Evolutionary conservation across 768 basidiomycete genomes (phyloP).

Genomic region (Cyclocybe cylindracea): DNA sequence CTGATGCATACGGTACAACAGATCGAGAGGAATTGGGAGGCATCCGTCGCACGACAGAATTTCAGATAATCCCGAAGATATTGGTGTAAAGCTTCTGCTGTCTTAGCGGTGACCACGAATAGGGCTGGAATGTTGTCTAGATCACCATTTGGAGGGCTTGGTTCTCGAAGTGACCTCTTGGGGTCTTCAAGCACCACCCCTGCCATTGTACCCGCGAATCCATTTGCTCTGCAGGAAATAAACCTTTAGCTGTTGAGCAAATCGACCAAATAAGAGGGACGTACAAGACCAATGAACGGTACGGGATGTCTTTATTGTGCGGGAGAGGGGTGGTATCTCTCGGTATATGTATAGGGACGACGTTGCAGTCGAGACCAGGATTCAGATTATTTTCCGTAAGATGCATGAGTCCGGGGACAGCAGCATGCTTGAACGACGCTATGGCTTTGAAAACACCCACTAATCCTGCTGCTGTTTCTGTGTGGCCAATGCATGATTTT

Average conservation of each 20-base stretch:
- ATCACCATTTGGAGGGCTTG: too few species aligned
- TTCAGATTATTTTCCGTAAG: slow-evolving; percentile 23
- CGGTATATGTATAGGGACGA: slow-evolving; percentile 25
- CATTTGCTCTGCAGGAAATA: slow-evolving; percentile 23
- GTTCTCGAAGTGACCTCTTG: background rate
- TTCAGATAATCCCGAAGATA: slow-evolving; percentile 26
- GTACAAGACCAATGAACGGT: slow-evolving; percentile 26
- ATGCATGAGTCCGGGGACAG: slow-evolving; percentile 25
- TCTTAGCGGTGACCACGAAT: slow-evolving; percentile 28
- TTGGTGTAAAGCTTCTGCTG: slow-evolving; percentile 15
- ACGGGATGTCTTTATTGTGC: slow-evolving; percentile 4
- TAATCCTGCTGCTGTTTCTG: slow-evolving; percentile 25
- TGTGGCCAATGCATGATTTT: slow-evolving; percentile 30
- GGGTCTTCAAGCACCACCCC: slow-evolving; percentile 24
- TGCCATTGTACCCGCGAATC: slow-evolving; percentile 32
- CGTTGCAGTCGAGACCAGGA: slow-evolving; percentile 22
- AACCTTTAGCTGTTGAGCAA: background rate
- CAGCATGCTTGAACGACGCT: slow-evolving; percentile 16
- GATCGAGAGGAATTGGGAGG: slow-evolving; percentile 17
- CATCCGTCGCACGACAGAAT: slow-evolving; percentile 11
- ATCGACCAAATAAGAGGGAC: background rate
- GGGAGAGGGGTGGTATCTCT: slow-evolving; percentile 9
- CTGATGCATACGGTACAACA: slow-evolving; percentile 31
- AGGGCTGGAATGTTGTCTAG: slow-evolving; percentile 1
- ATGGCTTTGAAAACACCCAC: slow-evolving; percentile 26